phyloP scores from a whole-genome alignment of 2,329 filamentous ascomycete species.

The Hypoxylon sp. region DNA sequence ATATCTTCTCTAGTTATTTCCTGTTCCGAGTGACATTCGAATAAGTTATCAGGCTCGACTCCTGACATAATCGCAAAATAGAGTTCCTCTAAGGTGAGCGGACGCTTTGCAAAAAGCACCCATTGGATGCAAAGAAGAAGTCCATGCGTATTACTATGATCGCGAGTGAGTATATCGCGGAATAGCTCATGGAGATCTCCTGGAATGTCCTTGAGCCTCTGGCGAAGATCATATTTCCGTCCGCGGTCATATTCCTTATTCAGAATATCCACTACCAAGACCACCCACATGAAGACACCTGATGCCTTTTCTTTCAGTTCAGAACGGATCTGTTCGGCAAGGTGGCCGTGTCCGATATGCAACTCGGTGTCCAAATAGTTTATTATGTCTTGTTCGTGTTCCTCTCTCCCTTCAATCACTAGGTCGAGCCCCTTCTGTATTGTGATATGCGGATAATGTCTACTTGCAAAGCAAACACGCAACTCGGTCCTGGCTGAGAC shows the following conservation, averaged over 20 bases:
- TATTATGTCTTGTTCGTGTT: conserved; percentile 18
- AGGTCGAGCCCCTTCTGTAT: conserved; percentile 50
- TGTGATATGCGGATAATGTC: conserved; percentile 63
- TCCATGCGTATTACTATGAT: conserved; percentile 58
- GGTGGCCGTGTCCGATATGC: conserved; percentile 33
- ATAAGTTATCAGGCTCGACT: conserved; percentile 35
- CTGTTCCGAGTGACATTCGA: conserved; percentile 34
- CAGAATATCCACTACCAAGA: conserved; percentile 58
- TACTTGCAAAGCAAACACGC: conserved; percentile 45
- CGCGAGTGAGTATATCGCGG: conserved; percentile 63
- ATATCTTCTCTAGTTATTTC: conserved; percentile 51
- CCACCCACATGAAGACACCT: conserved; percentile 63
- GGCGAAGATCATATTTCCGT: conserved; percentile 44
- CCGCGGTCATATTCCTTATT: conserved; percentile 56
- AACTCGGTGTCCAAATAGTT: background rate
- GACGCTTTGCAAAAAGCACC: conserved; percentile 65
- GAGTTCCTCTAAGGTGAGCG: conserved; percentile 61
- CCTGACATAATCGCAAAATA: conserved; percentile 61
- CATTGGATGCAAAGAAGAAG: conserved; percentile 66
- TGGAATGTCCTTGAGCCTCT: conserved; percentile 52
- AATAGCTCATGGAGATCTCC: conserved; percentile 8
- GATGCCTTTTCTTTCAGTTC: conserved; percentile 58
- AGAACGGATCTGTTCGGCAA: conserved; percentile 38
- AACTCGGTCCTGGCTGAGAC: background rate
- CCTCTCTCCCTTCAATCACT: conserved; percentile 48